phyloP scores from a whole-genome alignment of 2,329 filamentous ascomycete genomes.

The Botryosphaeria dothidea region DNA sequence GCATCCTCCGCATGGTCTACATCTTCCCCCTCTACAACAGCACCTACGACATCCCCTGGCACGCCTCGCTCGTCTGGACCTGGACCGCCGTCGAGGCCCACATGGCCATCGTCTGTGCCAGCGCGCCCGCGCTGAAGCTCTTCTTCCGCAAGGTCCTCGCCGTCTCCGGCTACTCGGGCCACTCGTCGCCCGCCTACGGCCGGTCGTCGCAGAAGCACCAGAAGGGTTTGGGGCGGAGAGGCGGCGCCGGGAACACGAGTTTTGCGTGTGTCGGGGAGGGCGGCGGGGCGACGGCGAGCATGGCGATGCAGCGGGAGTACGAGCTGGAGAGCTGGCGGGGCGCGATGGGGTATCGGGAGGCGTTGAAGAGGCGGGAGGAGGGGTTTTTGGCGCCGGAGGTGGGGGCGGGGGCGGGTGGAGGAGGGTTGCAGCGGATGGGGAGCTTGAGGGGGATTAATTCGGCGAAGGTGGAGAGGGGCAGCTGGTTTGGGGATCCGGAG shows the following conservation, averaged over 20 bases:
- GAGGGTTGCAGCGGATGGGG: neutral
- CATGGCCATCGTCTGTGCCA: slow-evolving; percentile 46
- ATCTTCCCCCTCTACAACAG: slow-evolving; percentile 33
- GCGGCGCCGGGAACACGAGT: neutral
- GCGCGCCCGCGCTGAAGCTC: slow-evolving; percentile 45
- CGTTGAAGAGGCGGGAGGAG: neutral
- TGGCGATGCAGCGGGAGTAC: neutral
- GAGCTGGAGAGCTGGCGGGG: neutral
- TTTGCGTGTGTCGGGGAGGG: neutral
- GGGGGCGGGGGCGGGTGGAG: neutral
- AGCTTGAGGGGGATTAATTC: neutral
- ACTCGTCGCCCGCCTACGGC: neutral
- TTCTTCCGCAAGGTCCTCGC: slow-evolving; percentile 35
- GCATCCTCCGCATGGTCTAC: slow-evolving; percentile 41
- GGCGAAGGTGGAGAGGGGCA: neutral
- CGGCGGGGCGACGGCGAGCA: neutral
- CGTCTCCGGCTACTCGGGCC: neutral
- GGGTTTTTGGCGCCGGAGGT: neutral
- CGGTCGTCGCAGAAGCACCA: neutral
- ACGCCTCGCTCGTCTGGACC: slow-evolving; percentile 40
- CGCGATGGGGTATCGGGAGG: neutral
- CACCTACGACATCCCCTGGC: slow-evolving; percentile 44
- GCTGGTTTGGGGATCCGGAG: neutral
- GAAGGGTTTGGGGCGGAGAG: neutral
- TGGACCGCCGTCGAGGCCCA: slow-evolving; percentile 45